A percentile compares a stretch with the other conserved stretches of the same genome.
Evolutionary conservation across 176 grass and related monocot genomes (phyloP).

Genomic region (Aegilops longissima): DNA sequence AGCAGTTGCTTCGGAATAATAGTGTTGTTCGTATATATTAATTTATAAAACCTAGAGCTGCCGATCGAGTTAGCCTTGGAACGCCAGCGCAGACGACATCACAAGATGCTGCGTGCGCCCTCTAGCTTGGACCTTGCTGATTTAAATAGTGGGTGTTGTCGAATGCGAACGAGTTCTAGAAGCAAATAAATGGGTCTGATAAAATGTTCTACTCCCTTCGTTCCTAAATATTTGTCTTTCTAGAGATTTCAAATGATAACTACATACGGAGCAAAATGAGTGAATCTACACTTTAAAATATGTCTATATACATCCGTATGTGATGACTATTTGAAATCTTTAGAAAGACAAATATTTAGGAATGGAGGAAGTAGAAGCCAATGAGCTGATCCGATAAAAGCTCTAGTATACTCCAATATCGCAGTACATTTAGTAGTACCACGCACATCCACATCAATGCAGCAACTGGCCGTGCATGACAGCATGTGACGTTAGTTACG

Average conservation of each 20-base stretch:
- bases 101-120: not conserved
- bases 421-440: not conserved
- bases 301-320: too few relatives aligned
- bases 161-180: not conserved
- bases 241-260: too few relatives aligned
- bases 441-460: not conserved
- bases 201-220: too few relatives aligned
- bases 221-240: too few relatives aligned
- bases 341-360: too few relatives aligned
- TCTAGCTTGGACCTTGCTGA: not conserved
- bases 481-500: not conserved
- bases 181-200: not conserved
- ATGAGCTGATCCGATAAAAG: not conserved
- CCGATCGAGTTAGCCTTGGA: too few relatives aligned
- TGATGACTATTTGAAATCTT: too few relatives aligned
- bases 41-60: not conserved
- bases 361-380: too few relatives aligned
- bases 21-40: not conserved
- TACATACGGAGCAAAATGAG: too few relatives aligned
- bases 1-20: too few relatives aligned
- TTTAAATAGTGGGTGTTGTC: not conserved
- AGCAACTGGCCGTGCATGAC: not conserved
- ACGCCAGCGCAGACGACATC: constrained; percentile 9
- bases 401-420: not conserved
- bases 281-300: too few relatives aligned